These are phyloP conservation scores for Trichosporon sp. DNA, from an alignment of 1,284 basidiomycete species.

Conservation along the genomic window DNA sequence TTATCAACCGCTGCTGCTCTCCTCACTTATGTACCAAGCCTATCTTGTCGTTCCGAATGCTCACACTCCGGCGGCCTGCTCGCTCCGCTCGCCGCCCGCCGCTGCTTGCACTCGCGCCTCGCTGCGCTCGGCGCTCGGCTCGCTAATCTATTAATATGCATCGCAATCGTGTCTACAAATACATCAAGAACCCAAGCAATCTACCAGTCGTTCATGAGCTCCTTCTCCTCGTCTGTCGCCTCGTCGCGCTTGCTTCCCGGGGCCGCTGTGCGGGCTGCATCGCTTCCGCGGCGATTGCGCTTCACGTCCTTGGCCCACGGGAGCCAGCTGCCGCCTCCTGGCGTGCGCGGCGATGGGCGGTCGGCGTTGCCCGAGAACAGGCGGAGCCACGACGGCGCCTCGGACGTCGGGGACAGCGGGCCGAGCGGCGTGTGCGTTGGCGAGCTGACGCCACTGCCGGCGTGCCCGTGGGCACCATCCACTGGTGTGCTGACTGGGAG, in stretches of 20 bases:
- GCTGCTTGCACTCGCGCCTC: neutral
- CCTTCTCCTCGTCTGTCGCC: constrained; percentile 37
- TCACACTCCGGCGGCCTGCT: too few species aligned
- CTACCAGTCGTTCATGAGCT: constrained; percentile 3
- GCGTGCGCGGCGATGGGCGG: constrained; percentile 9
- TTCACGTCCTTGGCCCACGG: constrained; percentile 6
- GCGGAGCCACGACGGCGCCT: constrained; percentile 20
- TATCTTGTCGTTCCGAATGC: neutral
- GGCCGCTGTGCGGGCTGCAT: neutral
- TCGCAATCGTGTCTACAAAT: constrained; percentile 3
- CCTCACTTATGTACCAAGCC: too few species aligned
- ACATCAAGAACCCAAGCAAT: neutral
- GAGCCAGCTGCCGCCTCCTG: constrained; percentile 22
- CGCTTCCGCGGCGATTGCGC: constrained; percentile 1
- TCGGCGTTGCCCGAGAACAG: constrained; percentile 4
- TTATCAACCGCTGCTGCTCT: too few species aligned
- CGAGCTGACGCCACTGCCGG: too few species aligned
- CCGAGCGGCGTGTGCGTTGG: constrained; percentile 5
- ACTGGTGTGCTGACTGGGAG: constrained; percentile 8
- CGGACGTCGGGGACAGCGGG: constrained; percentile 14
- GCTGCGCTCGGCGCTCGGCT: too few species aligned
- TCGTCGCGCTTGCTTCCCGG: neutral
- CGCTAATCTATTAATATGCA: neutral
- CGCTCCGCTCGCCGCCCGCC: neutral
- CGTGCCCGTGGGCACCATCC: constrained; percentile 5